Base-by-base conservation (phyloP, 1,139 yeast species). In the Ashbya aceris region DNA sequence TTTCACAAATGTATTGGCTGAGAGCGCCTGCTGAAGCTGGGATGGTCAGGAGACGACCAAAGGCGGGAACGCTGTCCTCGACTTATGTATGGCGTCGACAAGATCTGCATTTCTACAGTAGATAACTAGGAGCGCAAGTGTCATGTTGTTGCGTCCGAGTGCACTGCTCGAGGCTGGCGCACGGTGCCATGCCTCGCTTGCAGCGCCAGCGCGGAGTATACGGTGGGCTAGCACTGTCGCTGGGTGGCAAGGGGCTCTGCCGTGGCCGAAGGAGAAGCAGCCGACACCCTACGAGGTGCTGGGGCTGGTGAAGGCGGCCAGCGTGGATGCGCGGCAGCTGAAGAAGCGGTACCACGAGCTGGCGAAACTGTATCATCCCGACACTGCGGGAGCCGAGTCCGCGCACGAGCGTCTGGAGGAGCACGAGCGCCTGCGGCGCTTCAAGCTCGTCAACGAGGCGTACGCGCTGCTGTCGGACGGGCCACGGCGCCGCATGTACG, bases 311-410 rank as follows among this genome's bases (percentile, higher is more conserved):
- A 32, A 33, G 40, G 33, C 33, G 20, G 37, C 44, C 27, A 5
- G 20, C n/a, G 66, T 76, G 49, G 67, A 72, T 51, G 53, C 59
- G 42, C 61, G 64, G 39, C 52, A 61, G 20, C 58, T 89, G 44
- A 80, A 81, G 56, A 50, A 61, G 30, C 68, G 68, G 34, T 89
- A 84, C 58, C 71, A 73, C 51, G 70, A 73, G 43, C 72, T 79
- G 43, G 91, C 93, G 11, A 86, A 84, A 60, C 58, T 79, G 7
- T 89, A 91, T 56, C 97, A 91, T 55, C 97, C 98, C 0, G 98
- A 91, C 63, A 65, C 80, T 4, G 60, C 68, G 10, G 55, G 56
- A 10, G 49, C 70, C 27, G 61, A 70, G 0, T 50, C 51, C 1
- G 68, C 66, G 3, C 14, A n/a, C 4, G 7, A n/a, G 12, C 6